A percentile compares a stretch with the other conserved stretches of the same genome.
These are phyloP conservation scores for Gentiana macrophylla DNA, from an alignment of 257 asterid species.

Conservation along the genomic window DNA sequence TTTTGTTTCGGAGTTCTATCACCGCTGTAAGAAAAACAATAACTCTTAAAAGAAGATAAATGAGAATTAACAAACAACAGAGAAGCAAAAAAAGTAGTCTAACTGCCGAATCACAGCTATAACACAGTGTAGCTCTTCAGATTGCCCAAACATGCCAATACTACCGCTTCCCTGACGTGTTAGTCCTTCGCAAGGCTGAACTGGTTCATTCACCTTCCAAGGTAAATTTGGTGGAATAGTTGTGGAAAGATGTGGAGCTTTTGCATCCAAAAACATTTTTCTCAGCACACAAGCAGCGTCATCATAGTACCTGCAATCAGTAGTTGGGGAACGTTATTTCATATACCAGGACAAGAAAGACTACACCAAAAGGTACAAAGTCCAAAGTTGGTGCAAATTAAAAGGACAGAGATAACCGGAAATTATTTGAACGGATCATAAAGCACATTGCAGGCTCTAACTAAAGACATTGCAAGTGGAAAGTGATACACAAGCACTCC, in stretches of 20 bases:
- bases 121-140: conserved; percentile 89
- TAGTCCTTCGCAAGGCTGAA: conserved; percentile 69
- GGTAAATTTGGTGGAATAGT: conserved; percentile 74
- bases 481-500: no score
- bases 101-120: conserved; percentile 88
- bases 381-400: background rate
- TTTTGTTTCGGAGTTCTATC: conserved; percentile 98
- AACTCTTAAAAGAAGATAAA: background rate
- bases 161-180: conserved; percentile 92
- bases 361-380: background rate
- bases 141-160: conserved; percentile 75
- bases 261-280: conserved; percentile 86
- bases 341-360: conserved; percentile 6
- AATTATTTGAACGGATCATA: no score
- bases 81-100: conserved; percentile 17
- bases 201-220: conserved; percentile 84
- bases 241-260: conserved; percentile 90
- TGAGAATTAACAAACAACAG: background rate
- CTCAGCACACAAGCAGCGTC: conserved; percentile 92
- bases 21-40: conserved; percentile 47
- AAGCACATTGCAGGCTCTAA: no score
- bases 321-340: background rate
- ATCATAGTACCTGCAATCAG: conserved; percentile 59
- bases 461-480: no score
- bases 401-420: no score